phyloP scores from a whole-genome alignment of 1,284 basidiomycete genomes.

The Psilocybe mexicana region DNA sequence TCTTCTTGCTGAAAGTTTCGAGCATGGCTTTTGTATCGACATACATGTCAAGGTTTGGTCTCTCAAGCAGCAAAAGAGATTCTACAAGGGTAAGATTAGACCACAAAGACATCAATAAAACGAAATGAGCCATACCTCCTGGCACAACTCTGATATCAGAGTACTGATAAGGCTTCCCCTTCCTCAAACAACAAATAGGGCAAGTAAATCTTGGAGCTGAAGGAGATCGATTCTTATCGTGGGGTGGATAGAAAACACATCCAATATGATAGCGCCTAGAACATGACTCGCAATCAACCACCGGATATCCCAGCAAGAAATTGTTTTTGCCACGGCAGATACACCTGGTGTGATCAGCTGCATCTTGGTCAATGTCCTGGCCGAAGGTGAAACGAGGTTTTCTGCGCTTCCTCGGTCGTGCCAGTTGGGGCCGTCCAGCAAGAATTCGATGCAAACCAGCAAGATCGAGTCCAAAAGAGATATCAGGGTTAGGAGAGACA shows the following conservation, averaged over 20 bases:
- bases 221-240: constrained; percentile 20
- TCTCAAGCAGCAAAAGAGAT: constrained; percentile 34
- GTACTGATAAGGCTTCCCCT: constrained; percentile 65
- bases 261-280: constrained; percentile 67
- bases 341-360: constrained; percentile 74
- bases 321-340: constrained; percentile 72
- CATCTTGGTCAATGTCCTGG: constrained; percentile 73
- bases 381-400: constrained; percentile 74
- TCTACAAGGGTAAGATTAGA: constrained; percentile 13
- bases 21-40: constrained; percentile 73
- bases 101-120: constrained; percentile 9
- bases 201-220: constrained; percentile 54
- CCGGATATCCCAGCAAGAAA: constrained; percentile 58
- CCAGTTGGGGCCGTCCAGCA: constrained; percentile 57
- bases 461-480: constrained; percentile 77
- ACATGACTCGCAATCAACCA: constrained; percentile 69
- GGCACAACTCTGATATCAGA: constrained; percentile 74
- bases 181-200: constrained; percentile 73
- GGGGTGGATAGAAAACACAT: constrained; percentile 68
- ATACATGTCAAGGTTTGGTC: constrained; percentile 48
- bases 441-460: constrained; percentile 78
- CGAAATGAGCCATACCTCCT: constrained; percentile 46
- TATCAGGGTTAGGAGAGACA: constrained; percentile 72
- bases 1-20: constrained; percentile 68
- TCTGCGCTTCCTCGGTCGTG: constrained; percentile 60